Percentiles rank a stretch among this genome's conserved stretches.
Conservation (phyloP, 371 early-diverging fungal genomes). For the Apophysomyces variabilis region DNA sequence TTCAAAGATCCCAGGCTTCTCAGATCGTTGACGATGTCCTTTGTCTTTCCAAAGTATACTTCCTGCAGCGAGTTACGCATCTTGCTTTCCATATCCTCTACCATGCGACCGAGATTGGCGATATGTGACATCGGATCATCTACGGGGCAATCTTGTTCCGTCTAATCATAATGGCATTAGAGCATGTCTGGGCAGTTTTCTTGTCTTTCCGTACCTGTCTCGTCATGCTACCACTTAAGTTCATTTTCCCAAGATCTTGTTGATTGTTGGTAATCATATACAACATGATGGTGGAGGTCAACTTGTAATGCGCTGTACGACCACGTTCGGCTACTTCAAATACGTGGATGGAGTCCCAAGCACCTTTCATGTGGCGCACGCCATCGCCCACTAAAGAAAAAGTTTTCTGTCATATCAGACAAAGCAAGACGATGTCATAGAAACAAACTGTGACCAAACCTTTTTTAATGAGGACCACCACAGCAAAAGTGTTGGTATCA, state of each 20-base stretch:
- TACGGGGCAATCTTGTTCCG: conserved; percentile 82
- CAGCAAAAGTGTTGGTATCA: conserved; percentile 88
- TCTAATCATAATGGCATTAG: background rate
- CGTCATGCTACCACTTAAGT: conserved; percentile 92
- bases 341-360: conserved; percentile 99
- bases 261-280: conserved; percentile 76
- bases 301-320: conserved; percentile 86
- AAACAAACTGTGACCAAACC: conserved; percentile 49
- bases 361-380: conserved; percentile 76
- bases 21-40: conserved; percentile 93
- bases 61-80: conserved; percentile 92
- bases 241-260: conserved; percentile 76
- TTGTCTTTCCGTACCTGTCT: conserved; percentile 71
- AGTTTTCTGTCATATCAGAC: too few relatives aligned
- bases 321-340: conserved; percentile 88
- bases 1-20: conserved; percentile 77
- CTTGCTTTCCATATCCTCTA: conserved; percentile 96
- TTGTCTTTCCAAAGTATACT: conserved; percentile 98
- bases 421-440: too few relatives aligned
- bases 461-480: conserved; percentile 95
- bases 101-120: conserved; percentile 94
- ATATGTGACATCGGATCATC: conserved; percentile 84
- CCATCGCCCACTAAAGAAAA: conserved; percentile 64
- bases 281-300: conserved; percentile 95
- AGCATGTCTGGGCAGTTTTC: background rate